phyloP scores from a whole-genome alignment of 345 rosid genomes.

The Eucalyptus pauciflora region DNA sequence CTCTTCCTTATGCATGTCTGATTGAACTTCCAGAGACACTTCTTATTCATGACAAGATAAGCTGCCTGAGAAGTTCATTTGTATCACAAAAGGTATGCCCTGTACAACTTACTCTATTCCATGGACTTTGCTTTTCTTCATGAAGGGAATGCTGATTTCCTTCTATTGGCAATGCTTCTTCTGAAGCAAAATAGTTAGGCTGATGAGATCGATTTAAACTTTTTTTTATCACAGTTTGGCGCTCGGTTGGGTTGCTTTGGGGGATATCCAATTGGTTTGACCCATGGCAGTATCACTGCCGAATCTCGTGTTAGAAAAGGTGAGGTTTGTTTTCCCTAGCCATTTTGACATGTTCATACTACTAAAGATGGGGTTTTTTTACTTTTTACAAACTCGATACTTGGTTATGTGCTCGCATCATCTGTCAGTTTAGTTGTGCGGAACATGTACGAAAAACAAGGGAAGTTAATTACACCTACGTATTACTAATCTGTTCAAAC shows the following conservation, averaged over 20 bases:
- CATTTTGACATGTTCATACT: background rate
- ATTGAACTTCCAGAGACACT: background rate
- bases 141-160: background rate
- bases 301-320: constrained; percentile 9
- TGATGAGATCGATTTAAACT: background rate
- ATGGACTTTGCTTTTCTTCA: background rate
- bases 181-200: background rate
- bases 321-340: background rate
- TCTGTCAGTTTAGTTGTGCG: background rate
- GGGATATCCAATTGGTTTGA: constrained; percentile 9
- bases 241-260: constrained; percentile 7
- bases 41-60: background rate
- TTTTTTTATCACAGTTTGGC: constrained; percentile 5
- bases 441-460: background rate
- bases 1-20: background rate
- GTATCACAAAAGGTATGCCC: background rate
- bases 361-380: background rate
- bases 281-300: background rate
- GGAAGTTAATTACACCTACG: background rate
- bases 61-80: background rate
- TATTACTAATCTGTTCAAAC: background rate
- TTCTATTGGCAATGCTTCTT: background rate
- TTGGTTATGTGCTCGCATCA: background rate
- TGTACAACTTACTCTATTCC: background rate
- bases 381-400: background rate